A percentile compares a stretch with the other conserved stretches of the same genome.
Conservation (phyloP, 106 monocot species). For the Chionographis japonica region DNA sequence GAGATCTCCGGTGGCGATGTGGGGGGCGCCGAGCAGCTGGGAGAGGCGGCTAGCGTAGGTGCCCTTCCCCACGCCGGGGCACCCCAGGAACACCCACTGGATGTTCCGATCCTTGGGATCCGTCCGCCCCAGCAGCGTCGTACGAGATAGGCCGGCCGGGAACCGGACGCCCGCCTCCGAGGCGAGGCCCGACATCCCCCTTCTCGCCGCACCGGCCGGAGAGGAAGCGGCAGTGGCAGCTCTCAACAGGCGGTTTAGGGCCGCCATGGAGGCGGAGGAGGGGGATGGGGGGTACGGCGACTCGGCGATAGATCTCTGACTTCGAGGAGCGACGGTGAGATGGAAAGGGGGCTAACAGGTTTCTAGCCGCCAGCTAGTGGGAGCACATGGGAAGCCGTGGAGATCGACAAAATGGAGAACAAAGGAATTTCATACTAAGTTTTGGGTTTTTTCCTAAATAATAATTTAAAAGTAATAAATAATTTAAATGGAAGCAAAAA, state of each 20-base stretch:
- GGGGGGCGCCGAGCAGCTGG: constrained; percentile 55
- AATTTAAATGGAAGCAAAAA: too few relatives aligned
- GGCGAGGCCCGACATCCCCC: constrained; percentile 8
- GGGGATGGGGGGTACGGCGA: too few relatives aligned
- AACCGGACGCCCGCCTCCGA: constrained; percentile 12
- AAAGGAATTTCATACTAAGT: too few relatives aligned
- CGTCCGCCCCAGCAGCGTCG: not conserved
- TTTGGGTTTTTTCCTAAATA: too few relatives aligned
- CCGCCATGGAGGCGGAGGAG: constrained; percentile 13
- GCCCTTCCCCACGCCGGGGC: constrained; percentile 78
- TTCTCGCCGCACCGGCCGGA: not conserved
- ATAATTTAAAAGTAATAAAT: too few relatives aligned
- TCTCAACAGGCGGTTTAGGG: constrained; percentile 12
- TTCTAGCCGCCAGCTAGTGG: too few relatives aligned
- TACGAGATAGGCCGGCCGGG: not conserved
- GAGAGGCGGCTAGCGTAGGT: constrained; percentile 70
- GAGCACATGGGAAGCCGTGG: too few relatives aligned
- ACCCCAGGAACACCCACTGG: constrained; percentile 76
- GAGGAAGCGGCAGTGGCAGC: not conserved
- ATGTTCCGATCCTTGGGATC: constrained; percentile 34
- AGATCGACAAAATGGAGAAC: too few relatives aligned
- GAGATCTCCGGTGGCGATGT: constrained; percentile 80
- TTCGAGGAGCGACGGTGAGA: too few relatives aligned
- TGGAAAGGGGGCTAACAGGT: too few relatives aligned
- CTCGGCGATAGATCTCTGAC: too few relatives aligned